Percentiles rank a stretch among this genome's conserved stretches.
These are phyloP conservation scores for Parietichytrium sp. DNA, from an alignment of 108 stramenopile genomes.

Conservation along the genomic window DNA sequence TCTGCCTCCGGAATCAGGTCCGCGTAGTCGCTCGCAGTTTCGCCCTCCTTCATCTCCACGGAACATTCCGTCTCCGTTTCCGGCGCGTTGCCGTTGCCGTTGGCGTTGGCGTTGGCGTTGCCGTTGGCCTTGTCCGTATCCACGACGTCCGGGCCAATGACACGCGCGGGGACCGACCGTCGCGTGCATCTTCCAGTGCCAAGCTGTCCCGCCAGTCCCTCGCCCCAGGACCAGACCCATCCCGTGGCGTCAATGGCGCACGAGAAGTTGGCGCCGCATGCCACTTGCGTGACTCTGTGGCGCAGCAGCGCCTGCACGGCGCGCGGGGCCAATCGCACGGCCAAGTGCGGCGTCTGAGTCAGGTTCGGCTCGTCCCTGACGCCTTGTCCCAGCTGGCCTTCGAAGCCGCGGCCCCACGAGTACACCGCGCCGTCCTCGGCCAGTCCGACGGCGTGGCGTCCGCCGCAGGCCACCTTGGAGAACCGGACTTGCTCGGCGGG, in stretches of 20 bases:
- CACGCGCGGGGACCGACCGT: not conserved
- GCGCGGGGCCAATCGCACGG: not conserved
- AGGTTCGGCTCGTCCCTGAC: not conserved
- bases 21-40: not conserved
- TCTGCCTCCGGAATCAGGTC: not conserved
- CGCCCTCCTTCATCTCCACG: too few species aligned
- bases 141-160: conserved; percentile 9
- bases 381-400: conserved; percentile 59
- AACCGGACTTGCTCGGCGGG: conserved; percentile 11
- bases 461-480: conserved; percentile 54
- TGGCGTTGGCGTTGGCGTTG: too few species aligned
- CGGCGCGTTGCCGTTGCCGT: too few species aligned
- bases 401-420: conserved; percentile 41
- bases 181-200: not conserved
- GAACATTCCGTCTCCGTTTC: too few species aligned
- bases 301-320: not conserved
- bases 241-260: not conserved
- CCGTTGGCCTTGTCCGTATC: too few species aligned
- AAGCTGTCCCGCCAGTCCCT: conserved; percentile 18
- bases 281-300: not conserved
- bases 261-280: conserved; percentile 27
- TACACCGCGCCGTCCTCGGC: conserved; percentile 49
- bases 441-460: conserved; percentile 51
- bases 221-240: conserved; percentile 10
- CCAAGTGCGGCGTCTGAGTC: not conserved